Evolutionary conservation across 1,284 basidiomycete genomes (phyloP), one percentile per base, ranked within the genome.

Genomic region (Leccinum griseonigrum): DNA sequence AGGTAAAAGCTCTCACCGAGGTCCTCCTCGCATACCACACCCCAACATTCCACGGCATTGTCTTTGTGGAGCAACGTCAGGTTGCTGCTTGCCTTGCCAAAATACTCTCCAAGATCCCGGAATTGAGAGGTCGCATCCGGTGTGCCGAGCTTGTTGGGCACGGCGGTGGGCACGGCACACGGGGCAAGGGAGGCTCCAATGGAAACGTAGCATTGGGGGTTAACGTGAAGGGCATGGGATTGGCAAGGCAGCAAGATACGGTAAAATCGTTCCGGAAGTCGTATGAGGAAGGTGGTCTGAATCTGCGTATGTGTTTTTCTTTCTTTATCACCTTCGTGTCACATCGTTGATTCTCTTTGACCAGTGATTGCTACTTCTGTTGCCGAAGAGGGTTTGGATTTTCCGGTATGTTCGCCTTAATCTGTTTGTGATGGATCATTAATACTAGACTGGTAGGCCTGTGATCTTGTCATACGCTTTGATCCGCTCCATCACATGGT

Each of bases 371-470:
- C 92, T 3, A 95, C 92, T 0, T 87, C 87, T 8, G 92, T 95
- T 6, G 93, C 91, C 1, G 93, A 95, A 76, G 92, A 95, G 77
- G 93, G 92, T 0, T 81, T 95, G 29, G 92, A 95, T 73, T 93
- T 95, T 74, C 90, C 87, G 13, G 88, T 89, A 69, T 58, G 81
- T 59, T 14, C 31, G 14, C 34, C 22, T 54, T 4, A 14, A 43
- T 32, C 9, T 18, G 61, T 43, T 28, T 16, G 38, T 54, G 26
- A 31, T 8, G 14, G 54, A 56, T 32, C 16, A 11, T 48, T 43
- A 61, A 68, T 58, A 36, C 40, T 51, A 57, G 40, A 2, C 58
- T 4, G 50, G 13, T 60, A 92, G 89, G 87, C 88, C 10, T 94
- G 92, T 72, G 89, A 92, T 68, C 79, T 94, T n/a, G 90, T 93